phyloP scores from a whole-genome alignment of 306 rosid genomes.

The Dryas drummondii region DNA sequence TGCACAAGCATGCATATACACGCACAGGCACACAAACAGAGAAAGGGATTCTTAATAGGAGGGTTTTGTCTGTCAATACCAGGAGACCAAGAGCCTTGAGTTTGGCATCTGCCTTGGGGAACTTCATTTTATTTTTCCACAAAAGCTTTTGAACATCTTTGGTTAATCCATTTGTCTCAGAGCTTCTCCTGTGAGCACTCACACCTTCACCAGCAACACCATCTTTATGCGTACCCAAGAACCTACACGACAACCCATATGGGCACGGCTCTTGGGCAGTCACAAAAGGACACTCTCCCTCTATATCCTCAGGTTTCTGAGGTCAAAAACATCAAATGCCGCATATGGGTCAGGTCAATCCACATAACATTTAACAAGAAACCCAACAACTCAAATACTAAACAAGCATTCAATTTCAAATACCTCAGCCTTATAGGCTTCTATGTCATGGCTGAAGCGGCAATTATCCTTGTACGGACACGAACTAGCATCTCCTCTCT shows the following conservation, averaged over 20 bases:
- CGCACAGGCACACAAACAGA: not conserved
- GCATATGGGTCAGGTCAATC: slow-evolving; percentile 10
- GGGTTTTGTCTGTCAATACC: slow-evolving; percentile 36
- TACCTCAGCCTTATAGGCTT: slow-evolving; percentile 78
- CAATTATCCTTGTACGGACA: slow-evolving; percentile 76
- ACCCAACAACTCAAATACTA: not conserved
- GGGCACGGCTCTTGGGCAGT: slow-evolving; percentile 57
- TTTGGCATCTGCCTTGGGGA: slow-evolving; percentile 70
- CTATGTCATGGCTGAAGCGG: slow-evolving; percentile 84
- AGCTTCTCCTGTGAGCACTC: slow-evolving; percentile 36
- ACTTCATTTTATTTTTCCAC: slow-evolving; percentile 84
- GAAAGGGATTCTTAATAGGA: not conserved
- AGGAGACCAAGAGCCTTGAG: slow-evolving; percentile 72
- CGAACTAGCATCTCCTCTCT: slow-evolving; percentile 64
- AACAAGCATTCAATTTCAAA: slow-evolving; percentile 11
- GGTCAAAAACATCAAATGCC: slow-evolving; percentile 11
- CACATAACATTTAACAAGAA: not conserved
- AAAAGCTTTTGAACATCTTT: slow-evolving; percentile 84
- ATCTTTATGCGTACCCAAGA: slow-evolving; percentile 59
- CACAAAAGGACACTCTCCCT: slow-evolving; percentile 79
- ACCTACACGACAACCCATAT: slow-evolving; percentile 78
- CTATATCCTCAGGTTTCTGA: slow-evolving; percentile 81
- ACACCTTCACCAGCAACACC: slow-evolving; percentile 31
- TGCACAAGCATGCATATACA: not conserved
- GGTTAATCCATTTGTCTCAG: slow-evolving; percentile 73